Evolutionary conservation across 2,329 filamentous ascomycete species (phyloP).

Genomic region (Neonectria ditissima): DNA sequence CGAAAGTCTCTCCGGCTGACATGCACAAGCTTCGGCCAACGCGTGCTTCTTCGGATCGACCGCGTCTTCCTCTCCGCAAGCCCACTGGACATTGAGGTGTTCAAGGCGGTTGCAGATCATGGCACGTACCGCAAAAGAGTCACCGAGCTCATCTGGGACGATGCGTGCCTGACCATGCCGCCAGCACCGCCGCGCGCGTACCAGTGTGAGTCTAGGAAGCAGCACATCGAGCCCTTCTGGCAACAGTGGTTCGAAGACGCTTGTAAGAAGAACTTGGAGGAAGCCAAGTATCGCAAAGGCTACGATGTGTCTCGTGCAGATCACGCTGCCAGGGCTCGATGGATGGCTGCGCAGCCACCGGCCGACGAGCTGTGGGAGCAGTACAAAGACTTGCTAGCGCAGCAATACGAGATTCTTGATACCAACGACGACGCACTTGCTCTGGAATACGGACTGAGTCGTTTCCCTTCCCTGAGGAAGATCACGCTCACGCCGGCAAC

Average conservation of each 20-base stretch:
- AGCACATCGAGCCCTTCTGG: not conserved
- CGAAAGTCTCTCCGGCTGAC: constrained; percentile 8
- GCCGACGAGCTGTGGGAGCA: not conserved
- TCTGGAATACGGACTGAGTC: not conserved
- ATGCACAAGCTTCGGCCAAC: not conserved
- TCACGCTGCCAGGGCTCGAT: constrained; percentile 1
- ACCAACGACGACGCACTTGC: not conserved
- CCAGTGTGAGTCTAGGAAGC: not conserved
- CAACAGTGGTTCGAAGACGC: not conserved
- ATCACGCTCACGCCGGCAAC: constrained; percentile 9
- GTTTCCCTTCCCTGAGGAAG: constrained; percentile 5
- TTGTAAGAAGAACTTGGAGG: not conserved
- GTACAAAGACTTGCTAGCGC: not conserved
- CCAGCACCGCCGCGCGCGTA: not conserved
- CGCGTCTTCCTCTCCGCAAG: constrained; percentile 12
- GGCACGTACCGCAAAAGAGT: not conserved
- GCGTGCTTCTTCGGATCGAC: not conserved
- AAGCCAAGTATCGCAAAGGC: not conserved
- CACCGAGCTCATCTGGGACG: constrained; percentile 15
- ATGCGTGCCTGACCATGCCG: not conserved
- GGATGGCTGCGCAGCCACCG: constrained; percentile 5
- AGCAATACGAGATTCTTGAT: not conserved
- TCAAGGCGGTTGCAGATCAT: constrained; percentile 1
- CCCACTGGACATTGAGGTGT: constrained; percentile 4
- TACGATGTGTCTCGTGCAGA: not conserved